Evolutionary conservation across 441 rosid species (phyloP), one percentile per base, ranked within the genome.

Genomic region (Biscutella laevigata): DNA sequence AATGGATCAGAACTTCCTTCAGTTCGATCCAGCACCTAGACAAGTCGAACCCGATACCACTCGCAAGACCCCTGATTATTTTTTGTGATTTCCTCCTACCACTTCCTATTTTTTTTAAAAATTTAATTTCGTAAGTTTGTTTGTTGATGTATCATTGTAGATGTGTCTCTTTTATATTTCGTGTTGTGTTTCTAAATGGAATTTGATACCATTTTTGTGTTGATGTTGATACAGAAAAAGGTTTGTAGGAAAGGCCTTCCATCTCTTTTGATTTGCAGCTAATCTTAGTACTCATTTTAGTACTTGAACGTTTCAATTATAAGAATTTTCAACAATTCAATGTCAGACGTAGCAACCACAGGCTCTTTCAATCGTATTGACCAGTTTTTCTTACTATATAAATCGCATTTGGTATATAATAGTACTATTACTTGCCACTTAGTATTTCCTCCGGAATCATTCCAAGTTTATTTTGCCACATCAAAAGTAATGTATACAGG

Each of bases 31-130:
- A 15, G 98, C 98, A 37, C 98, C 95, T 0, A 82, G 98, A 54
- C 98, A 92, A 67, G 77, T 92, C 50, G 98, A 92, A 59, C 98
- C 98, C 0, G 98, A 92, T 60, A 65, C 95, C 59, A 84, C 95
- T 4, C 89, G 99, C 72, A 84, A 84, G 82, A 86, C 99, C 2
- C 99, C 99, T 7, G 97, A 92, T 82, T 92, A 92, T 77, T 92
- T 92, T 79, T 84, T 92, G 78, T 92, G 71, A 66, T 59, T 68
- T 70, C 73, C 70, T n/a, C n/a, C 63, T 47, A 24, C 50, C 42
- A 37, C 48, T 42, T 51, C 59, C 19, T 3, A 14, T 30, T 38
- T 44, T 28, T 11, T 16, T 16, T 57, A 7, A 14, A 25, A 9
- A 48, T n/a, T n/a, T n/a, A n/a, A n/a, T n/a, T n/a, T n/a, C n/a